phyloP scores from a whole-genome alignment of 176 grass and related monocot species.

The Oryza rufipogon region DNA sequence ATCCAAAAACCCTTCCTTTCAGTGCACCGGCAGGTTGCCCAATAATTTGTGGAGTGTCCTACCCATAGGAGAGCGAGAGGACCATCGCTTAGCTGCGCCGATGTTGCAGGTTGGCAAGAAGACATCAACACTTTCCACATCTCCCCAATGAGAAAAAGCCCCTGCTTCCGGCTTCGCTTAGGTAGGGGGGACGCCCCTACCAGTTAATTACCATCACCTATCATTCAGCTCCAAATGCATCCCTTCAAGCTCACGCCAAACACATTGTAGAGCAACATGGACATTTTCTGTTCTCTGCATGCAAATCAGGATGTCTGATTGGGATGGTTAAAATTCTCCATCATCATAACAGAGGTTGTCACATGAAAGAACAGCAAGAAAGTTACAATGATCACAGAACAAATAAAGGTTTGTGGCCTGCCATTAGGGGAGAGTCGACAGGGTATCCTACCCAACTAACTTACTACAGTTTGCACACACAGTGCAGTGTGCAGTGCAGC shows the following conservation, averaged over 20 bases:
- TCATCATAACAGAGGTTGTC: background rate
- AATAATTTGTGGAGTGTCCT: background rate
- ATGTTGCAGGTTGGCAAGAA: background rate
- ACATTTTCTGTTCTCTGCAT: background rate
- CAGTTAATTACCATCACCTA: background rate
- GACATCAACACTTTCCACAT: background rate
- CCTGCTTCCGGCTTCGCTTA: background rate
- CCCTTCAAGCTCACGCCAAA: background rate
- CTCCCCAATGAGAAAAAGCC: background rate
- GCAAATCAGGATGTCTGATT: background rate
- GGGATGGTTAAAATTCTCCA: background rate
- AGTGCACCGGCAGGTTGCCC: background rate
- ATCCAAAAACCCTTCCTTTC: background rate
- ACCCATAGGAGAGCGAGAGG: background rate
- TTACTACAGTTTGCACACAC: background rate
- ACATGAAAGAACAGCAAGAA: background rate
- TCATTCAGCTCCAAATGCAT: background rate
- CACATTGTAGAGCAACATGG: background rate
- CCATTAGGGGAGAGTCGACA: background rate
- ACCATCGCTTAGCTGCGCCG: background rate
- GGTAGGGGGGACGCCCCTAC: background rate
- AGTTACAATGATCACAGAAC: background rate
- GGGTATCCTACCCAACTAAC: background rate
- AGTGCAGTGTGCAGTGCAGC: background rate
- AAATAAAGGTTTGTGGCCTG: too few relatives aligned